Base-by-base conservation (phyloP, 768 basidiomycete genomes). In the Mycena vulgaris region DNA sequence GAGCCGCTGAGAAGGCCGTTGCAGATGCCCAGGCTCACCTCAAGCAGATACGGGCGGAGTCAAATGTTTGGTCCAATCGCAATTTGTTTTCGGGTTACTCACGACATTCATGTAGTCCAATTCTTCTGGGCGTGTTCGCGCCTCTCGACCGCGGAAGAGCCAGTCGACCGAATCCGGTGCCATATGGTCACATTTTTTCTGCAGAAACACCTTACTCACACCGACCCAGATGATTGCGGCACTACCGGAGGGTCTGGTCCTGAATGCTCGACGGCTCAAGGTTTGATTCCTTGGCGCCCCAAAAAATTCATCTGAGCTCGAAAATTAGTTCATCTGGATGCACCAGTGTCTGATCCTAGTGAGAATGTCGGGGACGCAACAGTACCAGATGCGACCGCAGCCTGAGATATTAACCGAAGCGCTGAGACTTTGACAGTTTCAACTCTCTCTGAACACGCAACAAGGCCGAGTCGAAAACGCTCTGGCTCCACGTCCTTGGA, bases 381-480 rank as follows among this genome's bases (percentile, higher is more conserved):
- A 5, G 21, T 59, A 45, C 40, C 58, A 47, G 40, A 28, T 59
- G 30, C 59, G 31, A 33, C 30, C 25, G n/a, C 21, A 60, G 42
- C 42, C n/a, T 48, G 31, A 27, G 31, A 23, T 48, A 31, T 48
- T 48, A 3, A 60, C 31, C 21, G 45, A 48, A 48, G 58, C 25
- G 30, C 45, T 60, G 31, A 47, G 27, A 60, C 28, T 48, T 62
- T 62, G 21, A 23, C 19, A 62, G 47, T 31, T 28, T 62, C 33
- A 52, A 30, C 37, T 37, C 35, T 37, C 35, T 31, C 28, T 11
- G 31, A 61, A 63, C 25, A 51, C 23, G 23, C 47, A 23, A 48
- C 28, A 16, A 30, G 27, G 28, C 27, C 49, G 25, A 16, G 2
- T 51, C 49, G 49, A 51, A 30, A 51, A 51, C 28, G 49, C 11